A percentile compares a stretch with the other conserved stretches of the same genome.
These are phyloP conservation scores for Penicillium expansum DNA, from an alignment of 2,329 filamentous ascomycete species.

Conservation along the genomic window DNA sequence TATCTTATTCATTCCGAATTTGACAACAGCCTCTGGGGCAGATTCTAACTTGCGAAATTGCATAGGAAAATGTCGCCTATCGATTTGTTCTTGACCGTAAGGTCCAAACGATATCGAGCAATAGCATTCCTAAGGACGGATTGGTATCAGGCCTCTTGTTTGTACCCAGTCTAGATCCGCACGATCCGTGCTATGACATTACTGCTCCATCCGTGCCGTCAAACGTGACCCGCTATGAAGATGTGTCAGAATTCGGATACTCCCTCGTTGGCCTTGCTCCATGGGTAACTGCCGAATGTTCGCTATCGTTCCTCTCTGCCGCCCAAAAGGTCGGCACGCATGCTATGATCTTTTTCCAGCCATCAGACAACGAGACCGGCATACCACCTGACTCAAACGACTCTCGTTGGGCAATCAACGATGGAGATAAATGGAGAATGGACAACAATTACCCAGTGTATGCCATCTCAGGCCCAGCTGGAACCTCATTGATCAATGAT, in stretches of 20 bases:
- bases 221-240: conserved; percentile 69
- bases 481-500: conserved; percentile 66
- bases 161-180: conserved; percentile 65
- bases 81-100: conserved; percentile 48
- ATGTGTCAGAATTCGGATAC: conserved; percentile 66
- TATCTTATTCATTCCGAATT: conserved; percentile 1
- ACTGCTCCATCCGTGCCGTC: conserved; percentile 66
- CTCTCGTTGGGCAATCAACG: conserved; percentile 66
- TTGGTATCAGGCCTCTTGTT: conserved; percentile 78
- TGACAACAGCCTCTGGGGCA: background rate
- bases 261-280: conserved; percentile 79
- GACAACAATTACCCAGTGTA: conserved; percentile 77
- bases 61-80: conserved; percentile 34
- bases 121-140: conserved; percentile 59
- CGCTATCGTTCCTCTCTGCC: conserved; percentile 65
- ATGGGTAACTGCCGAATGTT: conserved; percentile 75
- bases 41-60: background rate
- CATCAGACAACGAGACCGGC: conserved; percentile 45
- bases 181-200: conserved; percentile 61
- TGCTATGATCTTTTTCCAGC: conserved; percentile 57
- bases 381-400: conserved; percentile 66
- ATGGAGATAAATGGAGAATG: conserved; percentile 68
- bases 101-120: conserved; percentile 73
- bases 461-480: conserved; percentile 68
- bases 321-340: conserved; percentile 62